Evolutionary conservation across 805 yeast genomes (phyloP), one percentile per base, ranked within the genome.

Genomic region (Candida oleophila): DNA sequence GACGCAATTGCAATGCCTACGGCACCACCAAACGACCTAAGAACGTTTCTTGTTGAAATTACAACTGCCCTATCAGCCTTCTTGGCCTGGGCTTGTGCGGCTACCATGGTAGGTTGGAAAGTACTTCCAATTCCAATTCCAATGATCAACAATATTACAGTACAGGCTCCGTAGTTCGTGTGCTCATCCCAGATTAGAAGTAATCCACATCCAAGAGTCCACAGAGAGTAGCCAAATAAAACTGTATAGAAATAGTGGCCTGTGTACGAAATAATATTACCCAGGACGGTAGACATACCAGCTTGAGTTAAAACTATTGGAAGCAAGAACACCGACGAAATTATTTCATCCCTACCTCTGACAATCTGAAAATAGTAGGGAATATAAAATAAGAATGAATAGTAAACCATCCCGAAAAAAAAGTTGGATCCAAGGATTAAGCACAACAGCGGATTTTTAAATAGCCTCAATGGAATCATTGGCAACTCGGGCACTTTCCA

Each of bases 11-110:
- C 83, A 33, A 81, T 64, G 0, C 87, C 86, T 22, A 80, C 63
- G 1, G 85, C 74, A n/a, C 84, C 84, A 14, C 87, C 87, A 47
- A 82, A 73, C 2, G 82, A 76, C 45, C 87, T 64, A 41, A 78
- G 53, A 20, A 80, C 79, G 53, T 80, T 81, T 57, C 87, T 68
- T 1, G 82, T 68, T 2, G 83, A 71, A 8, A 81, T 80, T 12
- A 79, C 79, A 11, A 81, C 81, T 0, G 86, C 82, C 40, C 87
- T 60, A 50, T 82, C 85, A 3, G 73, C 65, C 43, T 73, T 70
- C 34, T 52, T 61, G 14, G 80, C 66, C 49, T 78, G 80, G 1
- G 83, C 81, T 55, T 69, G 81, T 21, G 68, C 67, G 0, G 81
- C 82, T 4, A 77, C 71, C 59, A 77, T 65, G 0, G 76, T 71